Percentiles rank a stretch among this genome's conserved stretches.
Evolutionary conservation across 163 green algal species (phyloP).

Genomic region (Smithsoniella earleae): DNA sequence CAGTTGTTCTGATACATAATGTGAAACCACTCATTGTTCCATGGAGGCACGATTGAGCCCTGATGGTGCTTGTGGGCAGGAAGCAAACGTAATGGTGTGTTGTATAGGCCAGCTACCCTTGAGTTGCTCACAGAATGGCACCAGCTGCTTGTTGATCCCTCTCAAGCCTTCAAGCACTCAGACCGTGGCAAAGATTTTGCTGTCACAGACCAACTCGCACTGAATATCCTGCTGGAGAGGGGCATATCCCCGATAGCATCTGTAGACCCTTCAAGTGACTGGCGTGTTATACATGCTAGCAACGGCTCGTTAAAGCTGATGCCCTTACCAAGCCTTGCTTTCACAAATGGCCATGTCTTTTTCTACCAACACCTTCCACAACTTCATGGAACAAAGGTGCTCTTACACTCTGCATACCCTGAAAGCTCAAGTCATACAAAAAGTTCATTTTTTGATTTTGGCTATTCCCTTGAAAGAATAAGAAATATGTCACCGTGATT

Average conservation of each 20-base stretch:
- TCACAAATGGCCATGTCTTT: constrained; percentile 28
- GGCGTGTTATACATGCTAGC: background rate
- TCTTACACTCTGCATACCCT: background rate
- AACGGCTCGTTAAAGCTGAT: constrained; percentile 1
- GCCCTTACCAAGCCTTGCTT: background rate
- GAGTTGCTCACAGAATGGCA: background rate
- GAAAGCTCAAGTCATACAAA: no score
- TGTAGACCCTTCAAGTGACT: background rate
- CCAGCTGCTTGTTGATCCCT: background rate
- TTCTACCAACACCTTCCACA: constrained; percentile 25
- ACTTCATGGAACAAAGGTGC: constrained; percentile 3
- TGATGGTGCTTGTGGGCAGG: no score
- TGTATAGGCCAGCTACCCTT: background rate
- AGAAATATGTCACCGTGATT: no score
- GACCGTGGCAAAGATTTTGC: background rate
- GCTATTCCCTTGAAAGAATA: no score
- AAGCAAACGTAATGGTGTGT: no score
- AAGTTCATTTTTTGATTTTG: no score
- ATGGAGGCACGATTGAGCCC: no score
- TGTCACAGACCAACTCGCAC: constrained; percentile 12
- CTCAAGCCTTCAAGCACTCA: background rate
- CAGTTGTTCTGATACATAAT: no score
- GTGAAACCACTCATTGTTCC: no score
- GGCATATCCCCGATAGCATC: background rate
- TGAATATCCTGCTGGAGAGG: constrained; percentile 23